phyloP scores from a whole-genome alignment of 352 stramenopile genomes.

The Plasmopara muralis region DNA sequence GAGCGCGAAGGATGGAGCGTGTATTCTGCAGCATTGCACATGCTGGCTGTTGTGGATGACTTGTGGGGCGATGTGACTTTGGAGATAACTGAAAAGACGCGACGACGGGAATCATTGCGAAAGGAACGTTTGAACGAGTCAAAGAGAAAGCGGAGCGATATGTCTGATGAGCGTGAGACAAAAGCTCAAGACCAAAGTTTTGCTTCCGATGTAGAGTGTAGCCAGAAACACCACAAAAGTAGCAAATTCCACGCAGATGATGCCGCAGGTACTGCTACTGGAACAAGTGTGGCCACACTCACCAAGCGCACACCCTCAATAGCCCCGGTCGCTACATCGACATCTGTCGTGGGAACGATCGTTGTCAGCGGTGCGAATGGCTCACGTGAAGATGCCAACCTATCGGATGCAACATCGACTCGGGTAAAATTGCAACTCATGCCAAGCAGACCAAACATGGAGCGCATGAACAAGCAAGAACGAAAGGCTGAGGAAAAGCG shows the following conservation, averaged over 20 bases:
- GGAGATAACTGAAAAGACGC: conserved; percentile 66
- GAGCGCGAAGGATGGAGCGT: conserved; percentile 75
- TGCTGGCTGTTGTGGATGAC: conserved; percentile 67
- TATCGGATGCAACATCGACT: conserved; percentile 24
- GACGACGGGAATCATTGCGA: conserved; percentile 57
- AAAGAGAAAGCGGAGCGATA: conserved; percentile 35
- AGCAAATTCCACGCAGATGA: too few species aligned
- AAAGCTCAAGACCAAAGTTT: conserved; percentile 13
- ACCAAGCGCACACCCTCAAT: conserved; percentile 8
- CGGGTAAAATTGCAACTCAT: conserved; percentile 64
- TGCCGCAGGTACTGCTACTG: too few species aligned
- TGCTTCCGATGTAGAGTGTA: too few species aligned
- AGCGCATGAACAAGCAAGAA: conserved; percentile 80
- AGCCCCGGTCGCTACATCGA: conserved; percentile 11
- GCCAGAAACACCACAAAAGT: too few species aligned
- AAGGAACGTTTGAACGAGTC: conserved; percentile 69
- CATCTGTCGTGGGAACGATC: conserved; percentile 30
- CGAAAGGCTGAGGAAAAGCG: conserved; percentile 82
- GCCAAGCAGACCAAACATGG: conserved; percentile 46
- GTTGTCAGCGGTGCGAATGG: conserved; percentile 25
- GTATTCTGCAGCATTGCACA: conserved; percentile 66
- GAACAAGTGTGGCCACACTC: conserved; percentile 1
- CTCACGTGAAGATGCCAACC: conserved; percentile 20
- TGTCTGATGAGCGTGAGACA: conserved; percentile 25
- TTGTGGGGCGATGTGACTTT: conserved; percentile 75